phyloP scores from a whole-genome alignment of 345 rosid species.

The Gossypium mustelinum region DNA sequence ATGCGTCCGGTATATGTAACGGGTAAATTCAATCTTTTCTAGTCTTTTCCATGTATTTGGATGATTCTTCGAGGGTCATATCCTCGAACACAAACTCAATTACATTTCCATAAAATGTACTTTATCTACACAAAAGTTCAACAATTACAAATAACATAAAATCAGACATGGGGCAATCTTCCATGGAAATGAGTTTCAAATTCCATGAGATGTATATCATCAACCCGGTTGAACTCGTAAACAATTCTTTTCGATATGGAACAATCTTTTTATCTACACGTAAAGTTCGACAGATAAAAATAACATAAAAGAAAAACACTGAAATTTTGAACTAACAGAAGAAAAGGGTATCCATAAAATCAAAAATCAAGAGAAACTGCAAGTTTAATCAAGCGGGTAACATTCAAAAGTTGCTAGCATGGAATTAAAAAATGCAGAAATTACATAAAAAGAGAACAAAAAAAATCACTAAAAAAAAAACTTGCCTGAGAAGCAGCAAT shows the following conservation, averaged over 20 bases:
- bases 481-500: slow-evolving; percentile 21
- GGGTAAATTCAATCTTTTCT: neutral
- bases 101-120: neutral
- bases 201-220: neutral
- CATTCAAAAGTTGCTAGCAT: neutral
- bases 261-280: neutral
- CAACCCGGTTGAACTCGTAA: neutral
- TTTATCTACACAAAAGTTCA: neutral
- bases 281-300: neutral
- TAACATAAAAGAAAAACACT: neutral
- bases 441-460: neutral
- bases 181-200: slow-evolving; percentile 4
- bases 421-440: neutral
- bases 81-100: neutral
- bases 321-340: neutral
- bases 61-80: neutral
- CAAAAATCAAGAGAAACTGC: neutral
- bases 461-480: neutral
- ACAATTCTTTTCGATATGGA: neutral
- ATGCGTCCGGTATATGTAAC: too few species aligned
- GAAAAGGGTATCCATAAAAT: neutral
- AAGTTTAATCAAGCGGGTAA: neutral
- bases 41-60: neutral
- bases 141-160: neutral
- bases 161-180: neutral